phyloP scores from a whole-genome alignment of 2,329 filamentous ascomycete genomes.

The Penicillium fuscoglaucum region DNA sequence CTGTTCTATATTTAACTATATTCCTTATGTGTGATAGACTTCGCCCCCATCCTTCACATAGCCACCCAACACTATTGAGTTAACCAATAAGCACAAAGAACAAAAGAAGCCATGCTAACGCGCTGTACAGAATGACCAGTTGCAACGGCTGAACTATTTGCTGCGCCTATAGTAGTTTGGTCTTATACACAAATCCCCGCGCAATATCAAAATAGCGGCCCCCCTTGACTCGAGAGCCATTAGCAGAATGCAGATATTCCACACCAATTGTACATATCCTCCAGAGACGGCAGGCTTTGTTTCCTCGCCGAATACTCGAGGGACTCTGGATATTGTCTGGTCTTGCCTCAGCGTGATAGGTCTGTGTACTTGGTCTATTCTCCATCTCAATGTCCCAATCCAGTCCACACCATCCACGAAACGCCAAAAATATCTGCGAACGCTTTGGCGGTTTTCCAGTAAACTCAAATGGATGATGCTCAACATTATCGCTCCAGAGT shows the following conservation, averaged over 20 bases:
- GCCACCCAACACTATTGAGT: neutral
- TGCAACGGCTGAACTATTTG: neutral
- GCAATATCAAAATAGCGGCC: too few species aligned
- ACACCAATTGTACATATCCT: neutral
- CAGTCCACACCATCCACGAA: too few species aligned
- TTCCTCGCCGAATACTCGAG: too few species aligned
- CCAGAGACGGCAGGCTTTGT: slow-evolving; percentile 1
- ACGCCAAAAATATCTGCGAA: neutral
- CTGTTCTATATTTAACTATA: neutral
- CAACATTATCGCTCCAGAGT: neutral
- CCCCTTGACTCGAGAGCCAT: neutral
- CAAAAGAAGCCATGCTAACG: neutral
- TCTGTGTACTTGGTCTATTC: too few species aligned
- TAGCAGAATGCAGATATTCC: neutral
- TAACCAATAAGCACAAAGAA: neutral
- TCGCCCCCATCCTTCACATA: neutral
- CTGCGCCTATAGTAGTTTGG: neutral
- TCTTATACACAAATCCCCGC: neutral
- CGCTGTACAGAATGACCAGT: neutral
- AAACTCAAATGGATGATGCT: slow-evolving; percentile 1
- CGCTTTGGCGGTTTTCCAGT: neutral
- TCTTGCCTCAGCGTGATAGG: too few species aligned
- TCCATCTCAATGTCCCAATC: too few species aligned
- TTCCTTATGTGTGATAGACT: neutral
- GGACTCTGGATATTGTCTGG: too few species aligned